These are phyloP conservation scores for Discostella stelligeroides DNA, from an alignment of 108 stramenopile genomes.

Conservation along the genomic window DNA sequence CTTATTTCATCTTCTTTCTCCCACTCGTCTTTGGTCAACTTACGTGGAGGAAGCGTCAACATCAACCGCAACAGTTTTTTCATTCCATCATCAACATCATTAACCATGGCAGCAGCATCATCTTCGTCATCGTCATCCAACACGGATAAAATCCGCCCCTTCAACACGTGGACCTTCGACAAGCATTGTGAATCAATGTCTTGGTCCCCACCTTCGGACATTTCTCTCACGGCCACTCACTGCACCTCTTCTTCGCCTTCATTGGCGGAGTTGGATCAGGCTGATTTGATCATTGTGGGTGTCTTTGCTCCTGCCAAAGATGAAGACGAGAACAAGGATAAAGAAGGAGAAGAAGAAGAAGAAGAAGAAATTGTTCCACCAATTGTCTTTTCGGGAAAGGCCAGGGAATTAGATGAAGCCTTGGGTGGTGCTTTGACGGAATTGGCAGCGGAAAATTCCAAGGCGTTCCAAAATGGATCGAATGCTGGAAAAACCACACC, in stretches of 20 bases:
- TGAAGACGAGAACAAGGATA: constrained; percentile 50
- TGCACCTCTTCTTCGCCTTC: neutral
- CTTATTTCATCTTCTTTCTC: too few relatives aligned
- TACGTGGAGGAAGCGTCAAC: too few relatives aligned
- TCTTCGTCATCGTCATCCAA: too few relatives aligned
- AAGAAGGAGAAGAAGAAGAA: constrained; percentile 49
- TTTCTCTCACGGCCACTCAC: constrained; percentile 30
- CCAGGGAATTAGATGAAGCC: constrained; percentile 67
- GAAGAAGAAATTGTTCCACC: constrained; percentile 51
- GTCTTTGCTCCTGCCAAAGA: constrained; percentile 65
- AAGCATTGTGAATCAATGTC: constrained; percentile 75
- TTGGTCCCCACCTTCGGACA: constrained; percentile 58
- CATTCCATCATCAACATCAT: too few relatives aligned
- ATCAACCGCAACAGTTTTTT: too few relatives aligned
- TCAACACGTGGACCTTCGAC: constrained; percentile 85
- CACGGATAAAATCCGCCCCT: constrained; percentile 34
- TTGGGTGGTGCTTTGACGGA: constrained; percentile 69
- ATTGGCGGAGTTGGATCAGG: constrained; percentile 46
- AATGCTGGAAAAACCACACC: constrained; percentile 71
- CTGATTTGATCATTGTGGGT: constrained; percentile 76
- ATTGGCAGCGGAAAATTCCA: constrained; percentile 70
- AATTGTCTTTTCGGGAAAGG: constrained; percentile 54
- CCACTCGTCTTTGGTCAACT: too few relatives aligned
- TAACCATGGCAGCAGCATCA: too few relatives aligned
- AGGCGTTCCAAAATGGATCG: constrained; percentile 83